Conservation (phyloP, 176 grass and related monocot species). For the Alloteropsis semialata region DNA sequence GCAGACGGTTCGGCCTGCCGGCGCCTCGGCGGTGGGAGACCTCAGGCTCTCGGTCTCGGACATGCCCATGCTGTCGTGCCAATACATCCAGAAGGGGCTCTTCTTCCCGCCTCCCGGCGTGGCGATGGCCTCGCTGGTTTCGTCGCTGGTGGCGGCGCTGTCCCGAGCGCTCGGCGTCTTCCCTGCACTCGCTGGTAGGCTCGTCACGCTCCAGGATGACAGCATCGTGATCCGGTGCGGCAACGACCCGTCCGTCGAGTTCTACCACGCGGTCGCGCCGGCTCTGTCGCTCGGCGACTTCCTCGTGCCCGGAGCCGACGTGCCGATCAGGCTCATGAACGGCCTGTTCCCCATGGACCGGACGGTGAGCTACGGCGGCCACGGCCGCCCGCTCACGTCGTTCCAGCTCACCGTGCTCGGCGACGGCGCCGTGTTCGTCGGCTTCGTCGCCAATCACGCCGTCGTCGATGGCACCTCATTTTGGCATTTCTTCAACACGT, state of each 20-base stretch:
- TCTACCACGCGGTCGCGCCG: conserved; percentile 59
- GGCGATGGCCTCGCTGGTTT: conserved; percentile 34
- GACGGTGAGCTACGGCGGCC: conserved; percentile 73
- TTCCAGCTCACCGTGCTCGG: conserved; percentile 80
- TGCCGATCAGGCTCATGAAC: conserved; percentile 49
- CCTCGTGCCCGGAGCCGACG: conserved; percentile 55
- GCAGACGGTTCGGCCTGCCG: conserved; percentile 34
- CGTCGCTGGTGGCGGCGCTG: conserved; percentile 46
- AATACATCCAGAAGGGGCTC: conserved; percentile 94
- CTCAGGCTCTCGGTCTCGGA: conserved; percentile 87
- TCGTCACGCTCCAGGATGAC: conserved; percentile 58
- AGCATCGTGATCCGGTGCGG: conserved; percentile 63
- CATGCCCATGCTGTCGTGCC: conserved; percentile 97
- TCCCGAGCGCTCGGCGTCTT: conserved; percentile 52
- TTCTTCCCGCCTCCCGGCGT: conserved; percentile 56
- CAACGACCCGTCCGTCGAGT: conserved; percentile 45
- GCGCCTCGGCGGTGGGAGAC: conserved; percentile 21
- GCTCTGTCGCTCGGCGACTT: conserved; percentile 46
- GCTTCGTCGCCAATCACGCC: conserved; percentile 66
- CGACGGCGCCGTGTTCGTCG: conserved; percentile 81
- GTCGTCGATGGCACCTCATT: conserved; percentile 91
- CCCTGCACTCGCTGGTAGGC: conserved; percentile 61
- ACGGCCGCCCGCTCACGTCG: conserved; percentile 54
- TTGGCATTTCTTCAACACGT: conserved; percentile 94
- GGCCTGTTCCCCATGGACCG: conserved; percentile 72